These are phyloP conservation scores for Nothomitra cinnamomea DNA, from an alignment of 2,329 filamentous ascomycete genomes.

Conservation along the genomic window DNA sequence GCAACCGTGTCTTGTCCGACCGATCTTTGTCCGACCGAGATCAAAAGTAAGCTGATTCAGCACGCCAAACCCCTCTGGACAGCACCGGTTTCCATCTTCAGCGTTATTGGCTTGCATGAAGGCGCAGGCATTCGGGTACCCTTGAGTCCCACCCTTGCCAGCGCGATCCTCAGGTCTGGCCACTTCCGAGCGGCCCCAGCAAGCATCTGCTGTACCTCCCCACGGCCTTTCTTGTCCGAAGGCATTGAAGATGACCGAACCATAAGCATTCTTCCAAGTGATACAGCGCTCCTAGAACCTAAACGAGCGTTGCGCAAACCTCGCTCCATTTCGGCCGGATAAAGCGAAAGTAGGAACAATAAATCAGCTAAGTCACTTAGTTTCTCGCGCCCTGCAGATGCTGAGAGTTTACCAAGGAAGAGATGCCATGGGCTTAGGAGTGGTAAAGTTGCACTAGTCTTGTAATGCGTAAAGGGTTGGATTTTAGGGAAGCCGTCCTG, in stretches of 20 bases:
- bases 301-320: conserved; percentile 12
- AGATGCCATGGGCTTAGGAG: conserved; percentile 1
- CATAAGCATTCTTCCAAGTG: neutral
- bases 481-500: neutral
- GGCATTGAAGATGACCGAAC: neutral
- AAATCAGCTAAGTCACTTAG: neutral
- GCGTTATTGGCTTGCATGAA: neutral
- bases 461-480: conserved; percentile 1
- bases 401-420: conserved; percentile 2
- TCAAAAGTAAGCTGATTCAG: neutral
- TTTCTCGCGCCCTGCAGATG: conserved; percentile 1
- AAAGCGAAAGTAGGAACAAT: conserved; percentile 1
- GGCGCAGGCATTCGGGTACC: neutral
- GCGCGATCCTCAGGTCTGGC: neutral
- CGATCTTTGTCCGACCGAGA: conserved; percentile 17
- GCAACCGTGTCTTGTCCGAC: neutral
- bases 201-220: neutral
- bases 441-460: conserved; percentile 2
- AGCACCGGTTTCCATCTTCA: neutral
- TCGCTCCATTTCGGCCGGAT: conserved; percentile 3
- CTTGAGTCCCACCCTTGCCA: neutral
- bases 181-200: neutral
- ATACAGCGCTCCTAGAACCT: conserved; percentile 14
- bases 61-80: conserved; percentile 3
- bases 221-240: conserved; percentile 8